Evolutionary conservation across 2,329 filamentous ascomycete genomes (phyloP), one percentile per base, ranked within the genome.

Genomic region (Paraphaeosphaeria minitans): DNA sequence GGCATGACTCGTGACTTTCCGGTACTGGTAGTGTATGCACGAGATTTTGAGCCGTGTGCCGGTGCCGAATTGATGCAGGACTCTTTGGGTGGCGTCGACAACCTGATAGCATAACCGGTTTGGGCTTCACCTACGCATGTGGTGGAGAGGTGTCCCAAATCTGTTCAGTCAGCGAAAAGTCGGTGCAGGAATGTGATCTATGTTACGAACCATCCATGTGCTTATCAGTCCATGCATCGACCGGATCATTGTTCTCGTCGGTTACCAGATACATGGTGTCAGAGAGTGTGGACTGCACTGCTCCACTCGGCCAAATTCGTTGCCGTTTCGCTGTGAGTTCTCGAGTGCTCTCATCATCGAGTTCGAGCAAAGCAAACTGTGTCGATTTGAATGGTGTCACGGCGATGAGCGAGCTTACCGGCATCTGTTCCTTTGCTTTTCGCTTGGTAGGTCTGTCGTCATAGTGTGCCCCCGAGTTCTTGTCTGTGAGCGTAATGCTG

Each of bases 311-410:
- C 47, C 33, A 46, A 31, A 66, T 29, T 39, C 56, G 60, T 21
- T 57, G 57, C 3, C 64, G 60, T 48, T 67, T 66, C 19, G 43
- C 27, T 22, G 50, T 55, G 1, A 61, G 19, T 47, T 64, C 62
- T 4, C 56, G 24, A 27, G 55, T 53, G 21, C 43, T n/a, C 27
- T 60, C 45, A 27, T 65, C 50, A 19, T 53, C 37, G 19, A 62
- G 43, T 22, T 48, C 46, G 19, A 63, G 62, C 7, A 65, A 48
- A 10, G 60, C 58, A 21, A 63, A 57, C 13, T 43, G 37, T 10
- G 42, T 42, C 16, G 22, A 6, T 19, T 53, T 10, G 29, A 51
- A 14, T 21, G 41, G 29, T 37, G 50, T 52, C 13, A 24, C 48
- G 22, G 52, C 35, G 31, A 46, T 48, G 21, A 60, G 24, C 6